Conservation (phyloP, 352 stramenopile genomes). For the Phytopythium mirpurense region DNA sequence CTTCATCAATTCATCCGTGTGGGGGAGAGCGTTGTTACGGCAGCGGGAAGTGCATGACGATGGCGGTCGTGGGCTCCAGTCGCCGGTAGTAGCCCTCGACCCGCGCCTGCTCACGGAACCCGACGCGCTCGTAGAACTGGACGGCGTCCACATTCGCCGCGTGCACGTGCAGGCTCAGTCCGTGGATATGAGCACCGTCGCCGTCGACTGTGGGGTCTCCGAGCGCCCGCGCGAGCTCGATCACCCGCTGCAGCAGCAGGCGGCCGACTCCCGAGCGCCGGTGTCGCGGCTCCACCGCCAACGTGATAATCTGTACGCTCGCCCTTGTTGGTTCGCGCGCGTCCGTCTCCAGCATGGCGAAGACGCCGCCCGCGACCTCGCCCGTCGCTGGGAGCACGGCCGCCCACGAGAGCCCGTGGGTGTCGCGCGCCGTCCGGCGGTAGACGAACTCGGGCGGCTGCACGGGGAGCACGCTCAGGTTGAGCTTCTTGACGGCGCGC, state of each 20-base stretch:
- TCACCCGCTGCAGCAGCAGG: constrained; percentile 19
- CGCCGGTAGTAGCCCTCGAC: constrained; percentile 66
- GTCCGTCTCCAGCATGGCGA: constrained; percentile 36
- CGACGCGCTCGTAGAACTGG: constrained; percentile 48
- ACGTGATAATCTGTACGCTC: constrained; percentile 36
- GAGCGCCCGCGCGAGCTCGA: constrained; percentile 12
- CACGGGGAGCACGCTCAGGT: constrained; percentile 60
- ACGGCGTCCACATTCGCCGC: constrained; percentile 52
- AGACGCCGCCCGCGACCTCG: constrained; percentile 20
- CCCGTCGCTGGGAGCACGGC: constrained; percentile 9
- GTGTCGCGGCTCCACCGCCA: constrained; percentile 26
- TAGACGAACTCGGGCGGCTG: constrained; percentile 60
- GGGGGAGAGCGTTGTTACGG: constrained; percentile 1
- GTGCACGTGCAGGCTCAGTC: constrained; percentile 56
- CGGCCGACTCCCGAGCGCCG: constrained; percentile 34
- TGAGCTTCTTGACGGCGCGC: constrained; percentile 53
- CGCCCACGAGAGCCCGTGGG: constrained; percentile 37
- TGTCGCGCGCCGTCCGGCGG: constrained; percentile 47
- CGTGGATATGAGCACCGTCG: not conserved
- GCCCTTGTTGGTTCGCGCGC: constrained; percentile 6
- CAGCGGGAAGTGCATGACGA: constrained; percentile 44
- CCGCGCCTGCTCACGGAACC: constrained; percentile 36
- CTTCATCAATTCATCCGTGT: too few relatives aligned
- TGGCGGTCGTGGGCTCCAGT: constrained; percentile 40
- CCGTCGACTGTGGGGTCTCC: constrained; percentile 5